Evolutionary conservation across 805 yeast species (phyloP), one percentile per base, ranked within the genome.

Genomic region (Grigorovia jiainica): DNA sequence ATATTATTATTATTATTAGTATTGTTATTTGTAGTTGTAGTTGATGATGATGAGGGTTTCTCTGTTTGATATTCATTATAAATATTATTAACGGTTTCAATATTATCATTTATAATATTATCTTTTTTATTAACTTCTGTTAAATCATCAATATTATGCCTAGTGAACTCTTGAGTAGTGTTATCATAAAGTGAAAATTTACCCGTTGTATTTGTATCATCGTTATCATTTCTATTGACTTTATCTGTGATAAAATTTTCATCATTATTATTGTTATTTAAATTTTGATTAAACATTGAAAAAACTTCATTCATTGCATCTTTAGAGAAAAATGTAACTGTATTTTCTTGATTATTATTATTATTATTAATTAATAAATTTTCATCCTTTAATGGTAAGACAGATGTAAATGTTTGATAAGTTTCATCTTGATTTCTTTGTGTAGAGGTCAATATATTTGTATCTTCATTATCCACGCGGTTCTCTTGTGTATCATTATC

Each of bases 291-390:
- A 57, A 86, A 83, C 87, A 87, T 83, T 13, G 75, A 72, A 47
- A 73, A 66, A 0, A 87, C 79, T 50, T 86, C 95, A 42, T 76
- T 74, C 43, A 78, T 73, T 2, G 95, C 90, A 52, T 78, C 76
- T 39, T 78, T 76, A 0, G 95, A 82, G 55, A 73, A 81, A 54
- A 80, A 64, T 0, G 96, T 87, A 48, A 82, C 72, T 0, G 95
- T 87, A 1, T 94, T 40, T 13, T 30, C 23, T 7, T 27, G 29
- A 11, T 36, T 33, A 1, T 94, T 40, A 16, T 21, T 21, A 5
- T 21, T 13, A 15, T 38, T 35, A 18, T 38, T 38, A 32, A 51
- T 41, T 11, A 41, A 27, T 27, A 13, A 24, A 10, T 24, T 35
- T 32, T 53, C 62, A 50, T 69, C 74, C 42, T 70, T 67, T 35